Evolutionary conservation across 2,329 filamentous ascomycete genomes (phyloP).

Genomic region (Botrytis cinerea): DNA sequence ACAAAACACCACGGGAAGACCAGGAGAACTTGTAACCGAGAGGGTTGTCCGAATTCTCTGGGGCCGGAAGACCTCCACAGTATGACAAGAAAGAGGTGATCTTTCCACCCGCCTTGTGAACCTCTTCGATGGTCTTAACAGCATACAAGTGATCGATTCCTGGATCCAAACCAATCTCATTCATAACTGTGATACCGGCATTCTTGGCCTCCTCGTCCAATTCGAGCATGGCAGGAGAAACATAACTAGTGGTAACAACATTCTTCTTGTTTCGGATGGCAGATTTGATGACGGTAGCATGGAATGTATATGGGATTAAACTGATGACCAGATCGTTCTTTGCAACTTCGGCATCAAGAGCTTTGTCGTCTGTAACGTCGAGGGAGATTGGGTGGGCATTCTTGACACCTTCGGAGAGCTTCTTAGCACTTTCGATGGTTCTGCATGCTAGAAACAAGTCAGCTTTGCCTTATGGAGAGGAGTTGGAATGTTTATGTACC

Average conservation of each 20-base stretch:
- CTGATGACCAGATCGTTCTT: conserved; percentile 78
- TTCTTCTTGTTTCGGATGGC: conserved; percentile 93
- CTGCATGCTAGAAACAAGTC: conserved; percentile 9
- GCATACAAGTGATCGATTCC: conserved; percentile 75
- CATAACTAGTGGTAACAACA: conserved; percentile 93
- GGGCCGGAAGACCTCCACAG: conserved; percentile 77
- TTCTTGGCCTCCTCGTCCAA: conserved; percentile 81
- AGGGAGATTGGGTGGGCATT: conserved; percentile 57
- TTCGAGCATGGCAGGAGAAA: conserved; percentile 89
- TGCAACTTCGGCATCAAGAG: conserved; percentile 77
- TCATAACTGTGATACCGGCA: conserved; percentile 95
- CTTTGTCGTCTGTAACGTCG: conserved; percentile 75
- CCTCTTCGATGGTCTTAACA: conserved; percentile 82
- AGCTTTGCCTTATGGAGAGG: neutral
- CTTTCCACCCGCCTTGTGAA: conserved; percentile 86
- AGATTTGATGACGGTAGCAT: conserved; percentile 86
- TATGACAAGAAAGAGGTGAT: conserved; percentile 70
- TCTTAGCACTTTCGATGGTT: conserved; percentile 71
- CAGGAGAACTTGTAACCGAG: conserved; percentile 88
- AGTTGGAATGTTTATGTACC: conserved; percentile 43
- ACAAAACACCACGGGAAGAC: conserved; percentile 71
- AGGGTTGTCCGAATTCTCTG: conserved; percentile 80
- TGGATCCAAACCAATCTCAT: conserved; percentile 81
- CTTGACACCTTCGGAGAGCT: conserved; percentile 69
- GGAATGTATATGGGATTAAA: conserved; percentile 90